Evolutionary conservation across 129 eudicot species (phyloP).

Genomic region (Tagetes patula): DNA sequence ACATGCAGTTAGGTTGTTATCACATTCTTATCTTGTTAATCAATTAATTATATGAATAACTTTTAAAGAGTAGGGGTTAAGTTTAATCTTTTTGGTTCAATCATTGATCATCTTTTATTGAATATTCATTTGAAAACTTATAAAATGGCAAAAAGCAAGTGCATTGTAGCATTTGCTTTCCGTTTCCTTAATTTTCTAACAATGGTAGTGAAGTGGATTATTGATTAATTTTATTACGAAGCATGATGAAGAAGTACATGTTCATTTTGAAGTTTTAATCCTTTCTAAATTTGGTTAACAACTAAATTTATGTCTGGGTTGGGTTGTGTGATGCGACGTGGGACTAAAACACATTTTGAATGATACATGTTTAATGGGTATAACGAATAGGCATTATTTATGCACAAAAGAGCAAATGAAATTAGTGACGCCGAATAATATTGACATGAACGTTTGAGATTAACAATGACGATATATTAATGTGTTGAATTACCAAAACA

Average conservation of each 20-base stretch:
- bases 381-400: no score
- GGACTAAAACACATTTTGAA: background rate
- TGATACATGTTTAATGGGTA: background rate
- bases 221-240: slow-evolving; percentile 1
- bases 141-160: slow-evolving; percentile 21
- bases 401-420: no score
- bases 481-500: no score
- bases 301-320: no score
- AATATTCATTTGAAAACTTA: background rate
- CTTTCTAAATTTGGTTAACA: background rate
- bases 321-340: background rate
- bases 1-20: background rate
- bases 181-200: background rate
- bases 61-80: slow-evolving; percentile 34
- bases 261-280: background rate
- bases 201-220: background rate
- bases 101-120: slow-evolving; percentile 38
- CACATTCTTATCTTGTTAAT: background rate
- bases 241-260: background rate
- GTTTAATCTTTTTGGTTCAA: slow-evolving; percentile 55
- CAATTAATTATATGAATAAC: background rate
- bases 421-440: no score
- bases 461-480: no score
- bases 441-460: no score
- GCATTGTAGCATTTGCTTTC: slow-evolving; percentile 27